Base-by-base conservation (phyloP, 495 filamentous ascomycete species). In the Daldinia loculata region DNA sequence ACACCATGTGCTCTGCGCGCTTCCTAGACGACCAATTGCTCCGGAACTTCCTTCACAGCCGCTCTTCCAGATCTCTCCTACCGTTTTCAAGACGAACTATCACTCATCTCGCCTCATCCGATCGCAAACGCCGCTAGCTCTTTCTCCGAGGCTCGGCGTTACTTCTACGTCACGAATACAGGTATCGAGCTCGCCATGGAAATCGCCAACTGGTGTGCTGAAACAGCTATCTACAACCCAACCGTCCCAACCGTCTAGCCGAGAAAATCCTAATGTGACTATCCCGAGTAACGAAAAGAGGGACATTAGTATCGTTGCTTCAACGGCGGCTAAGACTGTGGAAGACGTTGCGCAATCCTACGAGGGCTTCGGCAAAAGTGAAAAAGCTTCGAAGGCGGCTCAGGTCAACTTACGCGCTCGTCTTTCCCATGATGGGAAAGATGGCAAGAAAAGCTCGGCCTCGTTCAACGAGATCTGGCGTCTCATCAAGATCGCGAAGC, bases 341-440 rank as follows among this genome's bases (percentile, higher is more conserved):
- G 53, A 66, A 30, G 66, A 69, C 19, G 26, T 9, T 26, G 34
- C 29, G 15, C 70, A 69, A 32, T 57, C 70, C 43, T 45, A 69
- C 36, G 70, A 73, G 52, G 70, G 70, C 8, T 73, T 73, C 26
- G 70, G 34, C 19, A 69, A 53, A 51, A 73, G 66, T 52, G 94
- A 95, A 79, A 93, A 91, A 79, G 95, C 93, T 38, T 86, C 88
- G 4, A 90, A 94, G 76, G 95, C 93, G n/a, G 89, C 93, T 4
- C 89, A 98, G 71, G 82, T 98, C 50, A 97, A 99, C 77, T 84
- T 98, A 70, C 89, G 91, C 52, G 96, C 95, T 29, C 91, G 89
- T 50, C 82, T 99, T 39, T 90, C 89, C 36, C 97, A 93, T 75
- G 93, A 96, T 50, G 90, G 91, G 1, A 85, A 89, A 57, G 81